These are phyloP conservation scores for Cucurbita pepo DNA, from an alignment of 306 rosid species.

Conservation along the genomic window DNA sequence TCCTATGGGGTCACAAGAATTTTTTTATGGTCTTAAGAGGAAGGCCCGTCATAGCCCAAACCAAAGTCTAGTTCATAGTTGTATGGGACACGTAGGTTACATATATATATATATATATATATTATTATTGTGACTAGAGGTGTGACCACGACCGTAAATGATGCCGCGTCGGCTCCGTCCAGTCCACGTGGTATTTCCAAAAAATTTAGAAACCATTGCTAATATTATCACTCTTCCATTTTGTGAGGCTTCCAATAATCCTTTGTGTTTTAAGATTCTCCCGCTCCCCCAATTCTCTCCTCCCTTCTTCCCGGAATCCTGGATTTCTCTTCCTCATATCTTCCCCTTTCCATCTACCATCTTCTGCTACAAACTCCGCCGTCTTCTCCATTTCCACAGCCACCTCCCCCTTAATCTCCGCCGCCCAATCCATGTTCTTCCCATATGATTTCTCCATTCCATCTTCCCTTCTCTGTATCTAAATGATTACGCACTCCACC, in stretches of 20 bases:
- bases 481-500: conserved; percentile 45
- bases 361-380: too few relatives aligned
- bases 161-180: conserved; percentile 3
- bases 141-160: not conserved
- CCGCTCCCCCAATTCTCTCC: too few relatives aligned
- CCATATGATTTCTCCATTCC: conserved; percentile 18
- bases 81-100: too few relatives aligned
- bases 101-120: too few relatives aligned
- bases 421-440: not conserved
- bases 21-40: too few relatives aligned
- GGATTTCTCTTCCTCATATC: not conserved
- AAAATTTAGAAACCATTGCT: not conserved
- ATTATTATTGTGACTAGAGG: too few relatives aligned
- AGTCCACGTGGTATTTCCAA: not conserved
- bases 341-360: too few relatives aligned
- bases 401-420: too few relatives aligned
- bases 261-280: too few relatives aligned
- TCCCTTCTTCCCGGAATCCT: not conserved
- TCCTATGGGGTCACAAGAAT: too few relatives aligned
- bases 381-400: not conserved
- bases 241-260: not conserved
- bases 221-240: not conserved
- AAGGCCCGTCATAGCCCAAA: too few relatives aligned
- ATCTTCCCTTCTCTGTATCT: conserved; percentile 1
- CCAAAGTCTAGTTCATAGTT: too few relatives aligned